Base-by-base conservation (phyloP, 805 yeast species). In the Saccharomycopsis sp. region DNA sequence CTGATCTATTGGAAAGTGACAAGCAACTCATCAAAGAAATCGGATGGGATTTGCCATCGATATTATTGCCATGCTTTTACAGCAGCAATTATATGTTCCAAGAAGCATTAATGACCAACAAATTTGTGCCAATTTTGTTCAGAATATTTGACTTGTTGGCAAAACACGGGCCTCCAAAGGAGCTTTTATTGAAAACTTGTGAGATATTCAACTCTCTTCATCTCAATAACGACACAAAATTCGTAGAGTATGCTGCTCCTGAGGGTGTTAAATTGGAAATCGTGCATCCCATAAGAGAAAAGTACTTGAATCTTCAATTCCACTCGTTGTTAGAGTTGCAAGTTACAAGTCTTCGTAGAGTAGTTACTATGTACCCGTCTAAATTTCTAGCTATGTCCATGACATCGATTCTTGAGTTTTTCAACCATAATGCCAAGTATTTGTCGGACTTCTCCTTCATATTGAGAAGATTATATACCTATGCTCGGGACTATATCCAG, bases 21-120 rank as follows among this genome's bases (percentile, higher is more conserved):
- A 74, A 76, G 17, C 78, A 77, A 9, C 70, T 89, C 34, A 74
- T 84, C 0, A 75, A 78, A 51, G 87, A 85, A 64, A 82, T 91
- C 61, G 96, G 96, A 1, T 92, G 97, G 97, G 97, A 92, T 69
- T 68, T 92, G n/a, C 97, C 97, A 0, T 78, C 78, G 35, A 71
- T 88, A 55, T 64, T 92, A 3, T 66, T 89, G 52, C 75, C 76
- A 8, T 87, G 78, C 68, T 68, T 86, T n/a, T 73, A 73, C 24
- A 60, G 60, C 9, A 56, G 67, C 5, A 71, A 70, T 14, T 65
- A 83, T 73, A 61, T 72, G 67, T 58, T 72, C 65, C 61, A 52
- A 29, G 47, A 49, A 2, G 67, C 58, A 53, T 64, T 71, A 54
- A 66, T 72, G 53, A 25, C 61, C 2, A 66, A 63, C 25, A 55